Base-by-base conservation (phyloP, 805 yeast species). In the Saccharomycopsis javanensis region DNA sequence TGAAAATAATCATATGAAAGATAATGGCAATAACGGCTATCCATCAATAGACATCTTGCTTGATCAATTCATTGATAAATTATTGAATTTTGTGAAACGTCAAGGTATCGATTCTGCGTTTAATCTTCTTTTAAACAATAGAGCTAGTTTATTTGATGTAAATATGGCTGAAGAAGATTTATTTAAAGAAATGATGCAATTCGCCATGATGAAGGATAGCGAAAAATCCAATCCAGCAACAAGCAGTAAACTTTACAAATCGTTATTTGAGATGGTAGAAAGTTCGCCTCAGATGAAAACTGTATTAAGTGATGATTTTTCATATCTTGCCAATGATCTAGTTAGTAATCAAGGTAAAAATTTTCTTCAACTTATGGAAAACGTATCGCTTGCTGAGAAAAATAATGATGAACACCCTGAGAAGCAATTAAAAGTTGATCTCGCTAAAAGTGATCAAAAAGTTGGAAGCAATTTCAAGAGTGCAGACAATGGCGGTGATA, bases 361-460 rank as follows among this genome's bases (percentile, higher is more conserved):
- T 46, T 83, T 85, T 61, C 77, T 85, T 37, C 81, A 80, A 59
- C 78, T 83, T 76, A 80, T 86, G 78, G 89, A 84, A 65, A 74
- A 78, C 53, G 70, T 83, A 30, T 42, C 48, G 15, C 28, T 42
- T 25, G 35, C 31, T 23, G 46, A 53, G 20, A 50, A 53, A 25
- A 52, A 53, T 11, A 35, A 50, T 16, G 55, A 53, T 33, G 55
- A 33, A 5, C 15, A 5, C 10, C n/a, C n/a, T n/a, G n/a, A n/a
- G n/a, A n/a, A n/a, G n/a, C n/a, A n/a, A n/a, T n/a, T n/a, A n/a
- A n/a, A n/a, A n/a, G n/a, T n/a, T n/a, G n/a, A n/a, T n/a, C n/a
- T n/a, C n/a, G n/a, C n/a, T n/a, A n/a, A n/a, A n/a, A n/a, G n/a
- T n/a, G n/a, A n/a, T n/a, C n/a, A n/a, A n/a, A n/a, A n/a, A n/a